Percentiles rank a stretch among this genome's conserved stretches.
phyloP scores from a whole-genome alignment of 768 basidiomycete genomes.

The Tricholomella constricta region DNA sequence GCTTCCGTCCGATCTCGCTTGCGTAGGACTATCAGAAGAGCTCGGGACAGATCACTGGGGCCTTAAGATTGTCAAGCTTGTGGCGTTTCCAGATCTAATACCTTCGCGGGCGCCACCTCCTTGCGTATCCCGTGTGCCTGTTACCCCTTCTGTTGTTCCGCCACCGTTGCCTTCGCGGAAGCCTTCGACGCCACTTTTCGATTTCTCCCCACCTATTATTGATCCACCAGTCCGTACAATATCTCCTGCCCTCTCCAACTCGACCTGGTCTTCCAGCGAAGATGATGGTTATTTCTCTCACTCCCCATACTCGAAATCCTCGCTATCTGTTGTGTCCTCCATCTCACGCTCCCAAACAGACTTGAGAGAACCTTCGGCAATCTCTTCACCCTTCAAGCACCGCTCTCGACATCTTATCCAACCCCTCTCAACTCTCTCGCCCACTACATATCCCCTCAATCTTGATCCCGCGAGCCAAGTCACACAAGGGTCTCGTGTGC shows the following conservation, averaged over 20 bases:
- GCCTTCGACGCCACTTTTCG: constrained; percentile 10
- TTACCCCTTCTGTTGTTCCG: constrained; percentile 8
- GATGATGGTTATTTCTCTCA: constrained; percentile 67
- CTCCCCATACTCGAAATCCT: constrained; percentile 46
- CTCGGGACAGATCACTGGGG: constrained; percentile 68
- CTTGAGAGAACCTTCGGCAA: constrained; percentile 31
- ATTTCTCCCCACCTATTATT: constrained; percentile 13
- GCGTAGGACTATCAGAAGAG: constrained; percentile 73
- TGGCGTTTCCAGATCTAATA: constrained; percentile 76
- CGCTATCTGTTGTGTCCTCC: constrained; percentile 34
- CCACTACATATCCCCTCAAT: constrained; percentile 6
- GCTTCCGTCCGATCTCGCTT: constrained; percentile 71
- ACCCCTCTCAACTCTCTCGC: constrained; percentile 33
- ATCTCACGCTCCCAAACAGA: constrained; percentile 48
- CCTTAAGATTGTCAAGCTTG: constrained; percentile 74
- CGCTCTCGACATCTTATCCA: constrained; percentile 39
- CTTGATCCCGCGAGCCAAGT: constrained; percentile 9
- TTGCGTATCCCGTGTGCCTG: constrained; percentile 7
- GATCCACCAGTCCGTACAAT: not conserved
- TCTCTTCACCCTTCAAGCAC: constrained; percentile 31
- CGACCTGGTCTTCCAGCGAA: constrained; percentile 35
- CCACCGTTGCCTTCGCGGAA: not conserved
- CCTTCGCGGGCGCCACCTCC: constrained; percentile 28
- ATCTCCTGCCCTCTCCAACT: constrained; percentile 13
- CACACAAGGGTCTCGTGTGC: constrained; percentile 35